Evolutionary conservation across 352 stramenopile genomes (phyloP), one percentile per base, ranked within the genome.

Genomic region (Paralagenidium karlingii): DNA sequence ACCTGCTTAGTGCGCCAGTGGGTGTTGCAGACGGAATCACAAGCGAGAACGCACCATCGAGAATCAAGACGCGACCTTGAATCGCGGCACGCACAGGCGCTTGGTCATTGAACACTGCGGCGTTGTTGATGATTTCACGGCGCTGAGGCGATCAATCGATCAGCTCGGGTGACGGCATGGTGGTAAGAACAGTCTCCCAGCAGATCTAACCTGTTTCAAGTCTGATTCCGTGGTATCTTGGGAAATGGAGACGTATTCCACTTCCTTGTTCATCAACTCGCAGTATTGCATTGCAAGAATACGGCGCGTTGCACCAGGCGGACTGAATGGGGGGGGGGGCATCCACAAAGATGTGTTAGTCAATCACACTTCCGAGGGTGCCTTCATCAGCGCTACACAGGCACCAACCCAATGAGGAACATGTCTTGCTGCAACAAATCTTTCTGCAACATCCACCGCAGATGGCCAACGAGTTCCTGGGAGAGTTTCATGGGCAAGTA

Each of bases 191-290:
- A 28, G 24, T 19, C 1, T 11, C 1, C 19, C 24, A 31, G 16
- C 29, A 33, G 16, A 18, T 43, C 36, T 8, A 27, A 77, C 64
- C 60, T 94, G 84, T 47, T 96, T 96, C 16, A 96, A 49, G 48
- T 96, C 84, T 0, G 74, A 84, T 55, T 98, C 92, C 0, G 92
- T 96, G 26, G 88, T 97, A 65, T 98, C 92, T 22, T 78, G 67
- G 18, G 86, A 95, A 38, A 98, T 68, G n/a, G 82, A 65, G 16
- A 98, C 68, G 50, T 89, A 94, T 47, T 94, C 81, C 21, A 89
- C 75, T 27, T 89, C 78, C 25, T 75, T 76, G 40, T 90, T 63
- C 32, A 92, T 43, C 16, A 94, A 46, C 40, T 94, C 80, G 37
- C 75, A 89, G 39, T 92, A 94, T 24, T 68, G 66, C 60, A 94